Conservation (phyloP, 495 filamentous ascomycete species). For the Talaromyces trachyspermus region DNA sequence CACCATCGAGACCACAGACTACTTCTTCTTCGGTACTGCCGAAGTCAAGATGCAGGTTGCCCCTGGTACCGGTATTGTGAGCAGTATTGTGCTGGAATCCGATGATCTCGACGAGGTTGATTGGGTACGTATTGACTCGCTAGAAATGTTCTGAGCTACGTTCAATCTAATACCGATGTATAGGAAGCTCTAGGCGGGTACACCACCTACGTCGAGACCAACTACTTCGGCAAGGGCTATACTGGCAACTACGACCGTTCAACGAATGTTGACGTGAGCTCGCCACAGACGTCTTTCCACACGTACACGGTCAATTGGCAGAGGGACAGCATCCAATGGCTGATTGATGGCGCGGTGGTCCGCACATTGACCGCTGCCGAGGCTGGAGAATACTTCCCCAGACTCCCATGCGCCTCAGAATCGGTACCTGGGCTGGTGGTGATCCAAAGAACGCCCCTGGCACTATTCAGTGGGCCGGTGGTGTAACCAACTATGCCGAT, state of each 20-base stretch:
- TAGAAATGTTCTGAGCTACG: not conserved
- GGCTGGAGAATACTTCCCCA: conserved; percentile 76
- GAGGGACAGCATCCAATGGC: conserved; percentile 63
- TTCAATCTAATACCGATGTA: conserved; percentile 7
- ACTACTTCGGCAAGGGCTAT: conserved; percentile 93
- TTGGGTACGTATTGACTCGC: conserved; percentile 52
- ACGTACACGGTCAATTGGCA: conserved; percentile 88
- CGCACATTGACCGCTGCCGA: conserved; percentile 56
- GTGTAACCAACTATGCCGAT: conserved; percentile 56
- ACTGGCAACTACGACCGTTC: conserved; percentile 73
- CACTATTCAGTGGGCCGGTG: conserved; percentile 66
- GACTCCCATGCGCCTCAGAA: conserved; percentile 76
- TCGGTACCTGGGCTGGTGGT: conserved; percentile 79
- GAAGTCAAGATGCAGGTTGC: conserved; percentile 69
- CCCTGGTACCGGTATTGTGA: conserved; percentile 65
- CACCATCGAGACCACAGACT: conserved; percentile 64
- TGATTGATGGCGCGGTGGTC: conserved; percentile 64
- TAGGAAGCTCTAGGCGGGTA: conserved; percentile 53
- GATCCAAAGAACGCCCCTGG: conserved; percentile 55
- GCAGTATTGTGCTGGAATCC: conserved; percentile 77
- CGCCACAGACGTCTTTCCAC: conserved; percentile 63
- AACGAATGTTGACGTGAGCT: conserved; percentile 44
- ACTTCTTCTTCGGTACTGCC: conserved; percentile 70
- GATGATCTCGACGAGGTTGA: conserved; percentile 95
- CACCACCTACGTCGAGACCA: conserved; percentile 65